Percentiles rank a stretch among this genome's conserved stretches.
phyloP scores from a whole-genome alignment of 768 basidiomycete species.

The Ramaria sp. region DNA sequence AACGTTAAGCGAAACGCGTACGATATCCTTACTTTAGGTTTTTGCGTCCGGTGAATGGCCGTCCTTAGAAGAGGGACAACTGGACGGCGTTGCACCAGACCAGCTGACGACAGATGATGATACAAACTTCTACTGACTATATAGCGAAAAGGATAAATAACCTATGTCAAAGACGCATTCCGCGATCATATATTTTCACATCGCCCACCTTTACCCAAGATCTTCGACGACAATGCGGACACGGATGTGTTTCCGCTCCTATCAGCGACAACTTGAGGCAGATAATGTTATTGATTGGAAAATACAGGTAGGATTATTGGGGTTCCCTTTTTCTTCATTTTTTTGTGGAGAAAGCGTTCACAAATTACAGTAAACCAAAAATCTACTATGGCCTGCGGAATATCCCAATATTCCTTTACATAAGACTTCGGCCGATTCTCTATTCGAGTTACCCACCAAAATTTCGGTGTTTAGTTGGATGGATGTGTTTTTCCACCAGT shows the following conservation, averaged over 20 bases:
- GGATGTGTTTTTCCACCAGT: too few relatives aligned
- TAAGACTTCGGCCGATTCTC: too few relatives aligned
- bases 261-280: constrained; percentile 90
- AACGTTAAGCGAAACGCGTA: constrained; percentile 60
- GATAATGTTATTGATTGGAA: too few relatives aligned
- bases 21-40: constrained; percentile 87
- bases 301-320: too few relatives aligned
- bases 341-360: too few relatives aligned
- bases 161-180: constrained; percentile 93
- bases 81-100: constrained; percentile 68
- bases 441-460: too few relatives aligned
- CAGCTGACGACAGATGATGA: constrained; percentile 95
- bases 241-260: constrained; percentile 91
- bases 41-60: constrained; percentile 46
- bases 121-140: constrained; percentile 88
- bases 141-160: constrained; percentile 77
- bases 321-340: too few relatives aligned
- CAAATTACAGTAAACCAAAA: too few relatives aligned
- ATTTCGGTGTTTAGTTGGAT: too few relatives aligned
- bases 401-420: too few relatives aligned
- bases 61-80: constrained; percentile 25
- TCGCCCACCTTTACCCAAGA: constrained; percentile 45
- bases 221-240: constrained; percentile 58
- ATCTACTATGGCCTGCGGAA: too few relatives aligned
- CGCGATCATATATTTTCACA: constrained; percentile 91